These are phyloP conservation scores for Prunella vulgaris DNA, from an alignment of 257 asterid species.

Conservation along the genomic window DNA sequence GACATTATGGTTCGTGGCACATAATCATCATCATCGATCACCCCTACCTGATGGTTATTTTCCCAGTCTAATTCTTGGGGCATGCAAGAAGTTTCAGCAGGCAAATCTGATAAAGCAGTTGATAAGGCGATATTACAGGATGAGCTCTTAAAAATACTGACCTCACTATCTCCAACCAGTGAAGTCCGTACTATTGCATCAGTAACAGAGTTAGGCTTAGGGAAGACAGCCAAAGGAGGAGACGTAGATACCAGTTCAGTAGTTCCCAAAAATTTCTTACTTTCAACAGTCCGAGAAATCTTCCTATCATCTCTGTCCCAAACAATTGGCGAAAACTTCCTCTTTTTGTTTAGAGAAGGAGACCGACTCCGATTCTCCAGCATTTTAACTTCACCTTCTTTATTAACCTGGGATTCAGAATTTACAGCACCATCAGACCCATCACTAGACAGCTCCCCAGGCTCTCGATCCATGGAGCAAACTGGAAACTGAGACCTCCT, in stretches of 20 bases:
- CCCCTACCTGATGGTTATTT: slow-evolving; percentile 23
- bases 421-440: slow-evolving; percentile 69
- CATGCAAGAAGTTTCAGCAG: slow-evolving; percentile 29
- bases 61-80: slow-evolving; percentile 29
- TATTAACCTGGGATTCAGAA: slow-evolving; percentile 28
- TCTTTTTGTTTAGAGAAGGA: slow-evolving; percentile 40
- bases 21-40: slow-evolving; percentile 41
- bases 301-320: slow-evolving; percentile 81
- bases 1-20: slow-evolving; percentile 49
- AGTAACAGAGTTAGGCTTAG: slow-evolving; percentile 21
- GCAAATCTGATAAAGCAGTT: slow-evolving; percentile 29
- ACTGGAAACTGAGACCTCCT: slow-evolving; percentile 29
- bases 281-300: slow-evolving; percentile 28
- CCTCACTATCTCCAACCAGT: slow-evolving; percentile 15
- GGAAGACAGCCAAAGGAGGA: slow-evolving; percentile 22
- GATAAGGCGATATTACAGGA: slow-evolving; percentile 21
- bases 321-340: slow-evolving; percentile 80
- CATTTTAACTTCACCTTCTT: slow-evolving; percentile 33
- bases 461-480: slow-evolving; percentile 53
- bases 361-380: slow-evolving; percentile 37
- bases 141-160: slow-evolving; percentile 29
- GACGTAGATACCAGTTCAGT: slow-evolving; percentile 36
- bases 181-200: slow-evolving; percentile 25
- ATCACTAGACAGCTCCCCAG: slow-evolving; percentile 87
- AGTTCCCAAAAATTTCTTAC: slow-evolving; percentile 26